Base-by-base conservation (phyloP, 768 basidiomycete genomes). In the Hericium coralloides region DNA sequence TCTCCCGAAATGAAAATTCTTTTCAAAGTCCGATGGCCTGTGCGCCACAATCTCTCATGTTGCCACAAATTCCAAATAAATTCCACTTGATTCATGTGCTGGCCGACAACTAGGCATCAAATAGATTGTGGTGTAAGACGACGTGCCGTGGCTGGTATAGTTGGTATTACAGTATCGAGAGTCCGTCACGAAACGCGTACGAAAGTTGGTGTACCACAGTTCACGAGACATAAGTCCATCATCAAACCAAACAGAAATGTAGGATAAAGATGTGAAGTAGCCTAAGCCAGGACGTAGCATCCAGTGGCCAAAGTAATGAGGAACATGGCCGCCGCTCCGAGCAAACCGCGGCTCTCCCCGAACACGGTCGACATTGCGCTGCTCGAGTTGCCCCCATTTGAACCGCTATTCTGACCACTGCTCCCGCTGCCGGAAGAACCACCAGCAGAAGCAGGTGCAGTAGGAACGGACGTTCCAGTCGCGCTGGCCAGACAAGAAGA, bases 401-500 rank as follows among this genome's bases (percentile, higher is more conserved):
- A 66, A 31, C 60, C 68, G 49, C 74, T 52, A 10, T 58, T 66
- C 20, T 71, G 70, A 17, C 56, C 60, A 12, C 51, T 57, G 48
- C 49, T 17, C 39, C 56, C 37, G 18, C 43, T 2, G 10, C 57
- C 23, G 12, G 41, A 53, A 14, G 59, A 10, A 23, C 41, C 15
- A 18, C 38, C 45, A 20, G 18, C 25, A 3, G 61, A 15, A 9
- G 79, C 56, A 22, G 77, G 75, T 12, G 75, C 70, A 25, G 76
- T 76, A 4, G 89, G 89, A 9, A 81, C 79, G 67, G 83, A 84
- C 7, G 83, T 84, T 14, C 85, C 78, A 14, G 73, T 68, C 15
- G 85, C 79, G 65, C 76, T 83, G 18, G 87, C 68, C 55, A 90
- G 70, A 66, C 89, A 92, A 14, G 87, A 84, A 55, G 73, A 79